These are phyloP conservation scores for Graphiopsis chlorocephala DNA, from an alignment of 2,329 filamentous ascomycete species.

Conservation along the genomic window DNA sequence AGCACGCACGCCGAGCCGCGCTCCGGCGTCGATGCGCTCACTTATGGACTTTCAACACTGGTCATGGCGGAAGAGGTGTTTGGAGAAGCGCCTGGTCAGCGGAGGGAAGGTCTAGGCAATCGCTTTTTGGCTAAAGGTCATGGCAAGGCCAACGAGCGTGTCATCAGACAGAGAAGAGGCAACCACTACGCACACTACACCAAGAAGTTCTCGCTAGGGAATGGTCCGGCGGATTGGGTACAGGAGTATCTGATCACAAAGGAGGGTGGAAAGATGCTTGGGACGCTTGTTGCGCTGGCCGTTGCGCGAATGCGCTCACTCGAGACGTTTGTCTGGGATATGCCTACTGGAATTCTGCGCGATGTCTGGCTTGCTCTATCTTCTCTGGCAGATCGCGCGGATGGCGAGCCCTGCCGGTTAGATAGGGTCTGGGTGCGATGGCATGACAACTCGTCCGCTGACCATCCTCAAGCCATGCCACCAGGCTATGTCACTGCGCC, in stretches of 20 bases:
- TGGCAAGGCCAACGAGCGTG: conserved; percentile 27
- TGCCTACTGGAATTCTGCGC: conserved; percentile 78
- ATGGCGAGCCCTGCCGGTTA: conserved; percentile 62
- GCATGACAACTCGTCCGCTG: conserved; percentile 67
- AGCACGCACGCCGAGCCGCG: conserved; percentile 62
- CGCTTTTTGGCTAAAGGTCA: conserved; percentile 24
- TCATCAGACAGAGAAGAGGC: conserved; percentile 51
- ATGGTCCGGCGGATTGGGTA: conserved; percentile 75
- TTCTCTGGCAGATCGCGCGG: conserved; percentile 62
- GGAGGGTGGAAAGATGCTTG: conserved; percentile 85
- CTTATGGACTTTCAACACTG: conserved; percentile 76
- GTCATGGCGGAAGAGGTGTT: conserved; percentile 69
- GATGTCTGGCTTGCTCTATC: conserved; percentile 79
- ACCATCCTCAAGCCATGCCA: conserved; percentile 26
- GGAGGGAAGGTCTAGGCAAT: conserved; percentile 30
- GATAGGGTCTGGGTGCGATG: conserved; percentile 77
- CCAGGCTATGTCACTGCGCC: conserved; percentile 20
- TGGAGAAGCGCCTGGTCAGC: conserved; percentile 46
- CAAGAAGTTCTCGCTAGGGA: conserved; percentile 80
- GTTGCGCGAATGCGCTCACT: conserved; percentile 79
- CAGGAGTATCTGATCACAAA: conserved; percentile 79
- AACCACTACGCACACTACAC: conserved; percentile 78
- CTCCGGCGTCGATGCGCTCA: conserved; percentile 76
- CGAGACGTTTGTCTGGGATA: conserved; percentile 83
- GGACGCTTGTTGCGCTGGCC: conserved; percentile 73